Evolutionary conservation across 1,139 yeast genomes (phyloP).

Genomic region (Entelexis paramagnoliae): DNA sequence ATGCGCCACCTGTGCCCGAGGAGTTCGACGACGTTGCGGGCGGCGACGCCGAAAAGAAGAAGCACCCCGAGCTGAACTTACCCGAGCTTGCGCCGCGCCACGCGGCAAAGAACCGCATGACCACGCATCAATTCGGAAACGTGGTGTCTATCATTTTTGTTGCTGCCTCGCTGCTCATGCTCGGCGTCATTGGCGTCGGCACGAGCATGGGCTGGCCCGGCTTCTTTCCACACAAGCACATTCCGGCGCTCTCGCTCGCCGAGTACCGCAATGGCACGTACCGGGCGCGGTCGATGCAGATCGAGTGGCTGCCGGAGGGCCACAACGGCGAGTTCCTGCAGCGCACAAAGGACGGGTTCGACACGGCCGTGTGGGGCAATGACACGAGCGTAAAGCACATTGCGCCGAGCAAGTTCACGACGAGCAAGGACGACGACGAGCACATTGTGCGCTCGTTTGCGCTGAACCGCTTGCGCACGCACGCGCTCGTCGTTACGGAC

Average conservation of each 20-base stretch:
- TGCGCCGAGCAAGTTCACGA: slow-evolving; percentile 6
- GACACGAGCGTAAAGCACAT: slow-evolving; percentile 17
- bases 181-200: neutral
- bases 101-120: neutral
- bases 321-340: slow-evolving; percentile 27
- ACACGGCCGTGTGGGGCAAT: slow-evolving; percentile 26
- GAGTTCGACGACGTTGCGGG: neutral
- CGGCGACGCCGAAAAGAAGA: neutral
- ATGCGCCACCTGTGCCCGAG: neutral
- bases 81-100: neutral
- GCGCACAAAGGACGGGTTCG: slow-evolving; percentile 16
- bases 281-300: slow-evolving; percentile 14
- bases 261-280: slow-evolving; percentile 29
- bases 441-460: slow-evolving; percentile 26
- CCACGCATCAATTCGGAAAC: slow-evolving; percentile 3
- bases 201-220: neutral
- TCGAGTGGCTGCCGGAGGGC: slow-evolving; percentile 23
- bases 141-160: neutral
- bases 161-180: neutral
- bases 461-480: slow-evolving; percentile 35
- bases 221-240: slow-evolving; percentile 3
- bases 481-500: slow-evolving; percentile 46
- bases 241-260: slow-evolving; percentile 22
- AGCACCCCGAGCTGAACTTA: neutral
- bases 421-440: slow-evolving; percentile 14